Evolutionary conservation across 306 rosid species (phyloP).

Genomic region (Corylus heterophylla): DNA sequence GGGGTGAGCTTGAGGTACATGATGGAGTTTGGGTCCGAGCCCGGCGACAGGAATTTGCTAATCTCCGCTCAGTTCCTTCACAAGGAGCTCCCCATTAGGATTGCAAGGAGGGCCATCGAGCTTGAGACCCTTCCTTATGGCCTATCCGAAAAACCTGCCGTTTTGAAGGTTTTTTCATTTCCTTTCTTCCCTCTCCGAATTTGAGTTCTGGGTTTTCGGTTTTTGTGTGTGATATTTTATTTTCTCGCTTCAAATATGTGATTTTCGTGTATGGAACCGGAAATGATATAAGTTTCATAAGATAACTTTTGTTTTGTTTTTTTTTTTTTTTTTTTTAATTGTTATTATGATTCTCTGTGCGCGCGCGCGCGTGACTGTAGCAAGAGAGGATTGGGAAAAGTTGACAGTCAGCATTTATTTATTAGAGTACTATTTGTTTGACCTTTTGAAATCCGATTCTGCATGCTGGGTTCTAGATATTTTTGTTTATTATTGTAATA

Average conservation of each 20-base stretch:
- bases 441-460: constrained; percentile 4
- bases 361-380: background rate
- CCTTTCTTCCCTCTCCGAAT: background rate
- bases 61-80: constrained; percentile 86
- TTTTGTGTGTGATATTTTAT: background rate
- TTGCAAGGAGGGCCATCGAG: constrained; percentile 78
- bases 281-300: background rate
- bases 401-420: background rate
- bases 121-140: constrained; percentile 80
- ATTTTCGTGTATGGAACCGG: background rate
- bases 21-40: constrained; percentile 85
- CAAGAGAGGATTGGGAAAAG: constrained; percentile 3
- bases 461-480: constrained; percentile 1
- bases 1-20: constrained; percentile 83
- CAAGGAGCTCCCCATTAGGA: constrained; percentile 80
- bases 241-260: background rate
- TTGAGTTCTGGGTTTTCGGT: background rate
- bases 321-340: no score
- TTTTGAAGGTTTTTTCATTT: constrained; percentile 51
- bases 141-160: constrained; percentile 71
- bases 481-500: background rate
- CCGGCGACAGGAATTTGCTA: constrained; percentile 46
- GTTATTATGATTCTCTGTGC: background rate
- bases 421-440: background rate
- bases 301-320: no score